phyloP scores from a whole-genome alignment of 1,284 basidiomycete genomes.

The Moesziomyces antarcticus region DNA sequence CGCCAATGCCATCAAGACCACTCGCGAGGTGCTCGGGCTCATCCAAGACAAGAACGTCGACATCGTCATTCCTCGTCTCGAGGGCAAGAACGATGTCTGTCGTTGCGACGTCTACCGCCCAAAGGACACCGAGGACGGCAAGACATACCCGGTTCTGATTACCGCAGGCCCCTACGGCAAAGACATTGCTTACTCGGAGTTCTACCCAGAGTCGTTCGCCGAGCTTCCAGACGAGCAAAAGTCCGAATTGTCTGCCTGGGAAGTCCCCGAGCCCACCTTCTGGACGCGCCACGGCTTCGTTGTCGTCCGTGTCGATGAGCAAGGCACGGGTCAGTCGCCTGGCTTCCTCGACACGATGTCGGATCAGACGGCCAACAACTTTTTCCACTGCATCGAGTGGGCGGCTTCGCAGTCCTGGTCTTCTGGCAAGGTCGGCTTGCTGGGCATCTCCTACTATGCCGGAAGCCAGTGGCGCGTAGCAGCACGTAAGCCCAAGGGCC shows the following conservation, averaged over 20 bases:
- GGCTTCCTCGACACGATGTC: slow-evolving; percentile 66
- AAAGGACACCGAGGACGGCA: slow-evolving; percentile 32
- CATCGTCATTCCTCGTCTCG: slow-evolving; percentile 63
- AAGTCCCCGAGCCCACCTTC: slow-evolving; percentile 65
- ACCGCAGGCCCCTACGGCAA: slow-evolving; percentile 67
- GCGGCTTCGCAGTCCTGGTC: slow-evolving; percentile 66
- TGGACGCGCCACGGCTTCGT: slow-evolving; percentile 66
- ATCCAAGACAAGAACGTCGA: slow-evolving; percentile 63
- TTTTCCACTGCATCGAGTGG: slow-evolving; percentile 67
- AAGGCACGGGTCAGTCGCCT: slow-evolving; percentile 62
- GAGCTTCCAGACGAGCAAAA: slow-evolving; percentile 66
- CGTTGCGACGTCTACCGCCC: slow-evolving; percentile 65
- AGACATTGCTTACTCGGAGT: slow-evolving; percentile 61
- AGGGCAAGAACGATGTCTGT: slow-evolving; percentile 54
- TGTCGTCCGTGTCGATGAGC: slow-evolving; percentile 67
- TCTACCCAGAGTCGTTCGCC: slow-evolving; percentile 55
- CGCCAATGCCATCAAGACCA: slow-evolving; percentile 25
- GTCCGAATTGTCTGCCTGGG: slow-evolving; percentile 63
- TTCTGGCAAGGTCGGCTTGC: slow-evolving; percentile 65
- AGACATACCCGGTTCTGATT: slow-evolving; percentile 59
- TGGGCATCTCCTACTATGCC: slow-evolving; percentile 67
- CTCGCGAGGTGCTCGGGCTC: slow-evolving; percentile 10
- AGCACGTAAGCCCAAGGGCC: slow-evolving; percentile 65
- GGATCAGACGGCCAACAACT: slow-evolving; percentile 61
- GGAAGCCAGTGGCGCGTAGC: slow-evolving; percentile 68